These are phyloP conservation scores for Phellinidium pouzarii DNA, from an alignment of 1,284 basidiomycete species.

Conservation along the genomic window DNA sequence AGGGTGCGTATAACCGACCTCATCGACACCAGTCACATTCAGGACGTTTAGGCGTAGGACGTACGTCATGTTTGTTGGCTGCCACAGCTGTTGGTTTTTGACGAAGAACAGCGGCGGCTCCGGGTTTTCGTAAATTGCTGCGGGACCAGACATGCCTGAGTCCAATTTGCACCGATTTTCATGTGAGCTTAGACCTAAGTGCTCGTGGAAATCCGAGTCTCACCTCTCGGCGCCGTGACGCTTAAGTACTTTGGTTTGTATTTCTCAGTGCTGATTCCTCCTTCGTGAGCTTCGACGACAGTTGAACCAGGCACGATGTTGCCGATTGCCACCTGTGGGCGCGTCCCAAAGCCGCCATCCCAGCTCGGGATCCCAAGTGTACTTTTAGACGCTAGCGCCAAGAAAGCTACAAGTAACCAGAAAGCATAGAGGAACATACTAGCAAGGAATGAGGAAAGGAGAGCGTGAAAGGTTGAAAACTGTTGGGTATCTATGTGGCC, in stretches of 20 bases:
- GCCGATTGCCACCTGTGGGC: slow-evolving; percentile 36
- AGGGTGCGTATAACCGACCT: slow-evolving; percentile 25
- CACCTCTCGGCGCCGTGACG: slow-evolving; percentile 21
- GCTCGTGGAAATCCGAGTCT: too few relatives aligned
- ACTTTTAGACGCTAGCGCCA: not conserved
- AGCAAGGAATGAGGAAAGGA: too few relatives aligned
- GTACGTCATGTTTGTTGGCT: slow-evolving; percentile 48
- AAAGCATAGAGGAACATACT: not conserved
- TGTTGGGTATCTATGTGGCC: too few relatives aligned
- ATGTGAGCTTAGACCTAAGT: too few relatives aligned
- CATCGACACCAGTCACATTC: slow-evolving; percentile 38
- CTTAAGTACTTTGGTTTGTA: slow-evolving; percentile 34
- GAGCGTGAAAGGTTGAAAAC: too few relatives aligned
- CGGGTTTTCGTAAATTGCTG: slow-evolving; percentile 26
- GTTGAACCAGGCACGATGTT: slow-evolving; percentile 44
- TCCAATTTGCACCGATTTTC: too few relatives aligned
- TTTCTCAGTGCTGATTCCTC: slow-evolving; percentile 18
- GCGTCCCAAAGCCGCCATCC: slow-evolving; percentile 30
- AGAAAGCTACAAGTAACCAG: not conserved
- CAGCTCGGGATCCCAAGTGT: slow-evolving; percentile 38
- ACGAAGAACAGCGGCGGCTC: slow-evolving; percentile 48
- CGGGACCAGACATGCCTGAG: slow-evolving; percentile 28
- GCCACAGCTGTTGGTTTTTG: slow-evolving; percentile 43
- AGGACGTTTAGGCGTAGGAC: slow-evolving; percentile 48
- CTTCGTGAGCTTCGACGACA: slow-evolving; percentile 39